Evolutionary conservation across 495 filamentous ascomycete genomes (phyloP).

Genomic region (Sphaerosporella brunnea): DNA sequence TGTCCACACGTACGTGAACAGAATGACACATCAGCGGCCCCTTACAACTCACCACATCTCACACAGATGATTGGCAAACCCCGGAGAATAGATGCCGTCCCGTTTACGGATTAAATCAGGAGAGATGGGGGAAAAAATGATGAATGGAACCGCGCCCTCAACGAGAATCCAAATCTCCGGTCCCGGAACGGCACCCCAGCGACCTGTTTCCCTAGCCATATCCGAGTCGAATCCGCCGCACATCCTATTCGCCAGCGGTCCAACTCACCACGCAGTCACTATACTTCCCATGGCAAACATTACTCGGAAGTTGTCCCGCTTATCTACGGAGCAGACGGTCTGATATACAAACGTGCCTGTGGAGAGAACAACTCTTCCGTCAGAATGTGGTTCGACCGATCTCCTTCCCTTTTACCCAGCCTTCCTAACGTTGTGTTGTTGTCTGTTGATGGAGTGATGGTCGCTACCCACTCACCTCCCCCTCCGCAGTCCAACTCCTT

Average conservation of each 20-base stretch:
- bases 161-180: constrained; percentile 5
- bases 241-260: constrained; percentile 15
- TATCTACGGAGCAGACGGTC: not conserved
- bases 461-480: no score
- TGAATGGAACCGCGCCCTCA: constrained; percentile 7
- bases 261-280: constrained; percentile 17
- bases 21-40: constrained; percentile 22
- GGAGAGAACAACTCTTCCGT: no score
- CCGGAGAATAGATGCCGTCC: constrained; percentile 14
- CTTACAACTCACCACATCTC: constrained; percentile 25
- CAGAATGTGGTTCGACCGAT: no score
- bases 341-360: no score
- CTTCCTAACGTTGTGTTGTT: no score
- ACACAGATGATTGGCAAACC: constrained; percentile 20
- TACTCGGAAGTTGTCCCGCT: constrained; percentile 6
- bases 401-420: no score
- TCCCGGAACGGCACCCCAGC: not conserved
- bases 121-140: not conserved
- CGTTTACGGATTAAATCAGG: not conserved
- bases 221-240: constrained; percentile 1
- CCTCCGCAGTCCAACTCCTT: no score
- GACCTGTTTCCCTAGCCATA: not conserved
- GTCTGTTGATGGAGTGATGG: no score
- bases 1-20: constrained; percentile 14
- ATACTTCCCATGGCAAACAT: constrained; percentile 10